These are phyloP conservation scores for Citrus sp. DNA, from an alignment of 345 rosid genomes.

Conservation along the genomic window DNA sequence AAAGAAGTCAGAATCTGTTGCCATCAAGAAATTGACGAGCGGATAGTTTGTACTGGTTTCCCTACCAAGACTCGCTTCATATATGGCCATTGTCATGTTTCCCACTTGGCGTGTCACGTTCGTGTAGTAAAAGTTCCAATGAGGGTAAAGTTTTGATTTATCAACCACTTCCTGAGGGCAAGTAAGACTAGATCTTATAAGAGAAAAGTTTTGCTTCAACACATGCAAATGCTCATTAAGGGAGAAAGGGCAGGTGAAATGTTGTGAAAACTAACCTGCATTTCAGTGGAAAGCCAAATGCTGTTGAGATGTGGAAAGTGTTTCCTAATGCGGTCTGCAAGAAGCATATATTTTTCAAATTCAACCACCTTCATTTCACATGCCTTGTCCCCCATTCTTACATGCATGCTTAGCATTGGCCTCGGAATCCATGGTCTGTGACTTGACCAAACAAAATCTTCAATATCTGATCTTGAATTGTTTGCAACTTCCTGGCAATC, in stretches of 20 bases:
- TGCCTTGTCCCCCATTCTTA: constrained; percentile 99
- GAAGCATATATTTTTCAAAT: constrained; percentile 65
- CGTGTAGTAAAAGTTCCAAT: constrained; percentile 83
- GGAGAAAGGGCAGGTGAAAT: not conserved
- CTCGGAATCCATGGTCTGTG: constrained; percentile 85
- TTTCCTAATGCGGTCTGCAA: constrained; percentile 54
- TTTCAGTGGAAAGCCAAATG: constrained; percentile 93
- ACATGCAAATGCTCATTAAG: not conserved
- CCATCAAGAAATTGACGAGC: constrained; percentile 91
- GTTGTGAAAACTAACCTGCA: constrained; percentile 51
- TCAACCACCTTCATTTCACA: constrained; percentile 84
- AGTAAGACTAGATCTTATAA: not conserved
- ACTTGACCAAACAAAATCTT: constrained; percentile 72
- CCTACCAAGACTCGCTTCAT: constrained; percentile 91
- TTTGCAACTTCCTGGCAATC: constrained; percentile 28
- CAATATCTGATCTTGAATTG: constrained; percentile 48
- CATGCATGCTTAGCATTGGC: constrained; percentile 91
- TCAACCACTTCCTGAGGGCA: constrained; percentile 58
- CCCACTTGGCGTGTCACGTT: constrained; percentile 76
- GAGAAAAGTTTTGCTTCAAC: not conserved
- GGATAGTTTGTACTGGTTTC: constrained; percentile 93
- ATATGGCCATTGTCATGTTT: constrained; percentile 70
- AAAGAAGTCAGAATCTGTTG: constrained; percentile 80
- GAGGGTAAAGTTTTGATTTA: constrained; percentile 39
- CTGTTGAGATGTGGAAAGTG: constrained; percentile 66